phyloP scores from a whole-genome alignment of 2,329 filamentous ascomycete species.

The Clarireedia homoeocarpa region DNA sequence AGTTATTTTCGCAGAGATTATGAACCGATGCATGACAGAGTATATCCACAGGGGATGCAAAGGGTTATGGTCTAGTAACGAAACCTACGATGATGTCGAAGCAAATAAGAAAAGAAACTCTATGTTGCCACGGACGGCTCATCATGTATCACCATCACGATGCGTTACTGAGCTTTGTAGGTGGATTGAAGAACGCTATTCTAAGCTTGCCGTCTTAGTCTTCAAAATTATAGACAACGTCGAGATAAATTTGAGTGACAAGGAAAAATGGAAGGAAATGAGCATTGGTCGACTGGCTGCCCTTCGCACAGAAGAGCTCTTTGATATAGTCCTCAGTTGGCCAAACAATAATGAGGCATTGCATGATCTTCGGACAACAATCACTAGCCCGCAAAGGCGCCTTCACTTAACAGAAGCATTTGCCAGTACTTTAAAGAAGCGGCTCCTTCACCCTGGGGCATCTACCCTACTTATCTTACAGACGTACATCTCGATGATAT shows the following conservation, averaged over 20 bases:
- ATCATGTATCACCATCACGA: slow-evolving; percentile 37
- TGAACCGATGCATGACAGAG: slow-evolving; percentile 56
- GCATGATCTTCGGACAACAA: slow-evolving; percentile 63
- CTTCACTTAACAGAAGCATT: slow-evolving; percentile 64
- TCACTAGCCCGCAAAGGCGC: slow-evolving; percentile 60
- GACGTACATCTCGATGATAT: slow-evolving; percentile 73
- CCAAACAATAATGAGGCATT: slow-evolving; percentile 63
- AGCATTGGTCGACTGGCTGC: slow-evolving; percentile 60
- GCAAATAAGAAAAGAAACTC: slow-evolving; percentile 12
- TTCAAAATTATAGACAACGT: slow-evolving; percentile 34
- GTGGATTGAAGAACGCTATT: slow-evolving; percentile 64
- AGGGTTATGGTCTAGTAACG: slow-evolving; percentile 45
- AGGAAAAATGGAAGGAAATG: slow-evolving; percentile 64
- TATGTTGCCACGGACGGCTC: slow-evolving; percentile 25
- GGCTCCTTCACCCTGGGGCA: slow-evolving; percentile 66
- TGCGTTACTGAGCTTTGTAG: slow-evolving; percentile 52
- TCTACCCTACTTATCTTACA: slow-evolving; percentile 70
- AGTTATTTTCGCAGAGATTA: slow-evolving; percentile 62
- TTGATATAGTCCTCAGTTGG: slow-evolving; percentile 73
- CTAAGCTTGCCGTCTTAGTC: slow-evolving; percentile 55
- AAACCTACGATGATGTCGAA: background rate
- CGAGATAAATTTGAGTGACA: slow-evolving; percentile 43
- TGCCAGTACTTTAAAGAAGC: slow-evolving; percentile 53
- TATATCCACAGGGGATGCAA: slow-evolving; percentile 56
- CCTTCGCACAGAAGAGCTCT: slow-evolving; percentile 63